Percentiles rank a stretch among this genome's conserved stretches.
These are phyloP conservation scores for Datura wrightii DNA, from an alignment of 257 asterid genomes.

Conservation along the genomic window DNA sequence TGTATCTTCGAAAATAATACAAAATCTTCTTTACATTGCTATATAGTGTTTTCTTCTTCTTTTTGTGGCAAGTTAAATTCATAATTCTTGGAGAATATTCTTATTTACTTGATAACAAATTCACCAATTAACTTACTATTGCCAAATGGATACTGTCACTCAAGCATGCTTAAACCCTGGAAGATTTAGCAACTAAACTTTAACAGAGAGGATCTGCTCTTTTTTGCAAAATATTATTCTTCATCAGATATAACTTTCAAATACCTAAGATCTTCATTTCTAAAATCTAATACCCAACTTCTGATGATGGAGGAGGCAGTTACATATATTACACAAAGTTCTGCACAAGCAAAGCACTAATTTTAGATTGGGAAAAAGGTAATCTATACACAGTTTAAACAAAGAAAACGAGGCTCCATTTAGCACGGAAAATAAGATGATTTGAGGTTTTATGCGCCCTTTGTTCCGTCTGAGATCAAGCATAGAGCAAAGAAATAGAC, in stretches of 20 bases:
- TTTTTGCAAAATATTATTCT: neutral
- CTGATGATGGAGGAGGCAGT: neutral
- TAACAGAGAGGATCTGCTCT: constrained; percentile 23
- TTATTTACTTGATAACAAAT: neutral
- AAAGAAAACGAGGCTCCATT: neutral
- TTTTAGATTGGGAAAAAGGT: neutral
- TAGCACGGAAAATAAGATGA: neutral
- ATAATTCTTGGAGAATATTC: constrained; percentile 8
- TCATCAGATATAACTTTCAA: neutral
- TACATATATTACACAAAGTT: neutral
- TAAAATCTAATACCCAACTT: neutral
- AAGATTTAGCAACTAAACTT: neutral
- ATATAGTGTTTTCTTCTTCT: neutral
- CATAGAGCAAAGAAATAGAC: neutral
- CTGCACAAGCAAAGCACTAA: neutral
- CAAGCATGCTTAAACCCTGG: neutral
- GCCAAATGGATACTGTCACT: neutral
- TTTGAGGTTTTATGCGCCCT: constrained; percentile 11
- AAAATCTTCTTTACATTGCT: neutral
- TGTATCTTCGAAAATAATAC: neutral
- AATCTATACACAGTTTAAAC: neutral
- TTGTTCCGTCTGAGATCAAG: neutral
- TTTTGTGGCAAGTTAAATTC: neutral
- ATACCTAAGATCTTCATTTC: neutral
- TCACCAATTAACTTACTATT: neutral